Evolutionary conservation across 192 early-diverging fungal genomes (phyloP), one percentile per base, ranked within the genome.

Genomic region (Coemansia guatemalensis): DNA sequence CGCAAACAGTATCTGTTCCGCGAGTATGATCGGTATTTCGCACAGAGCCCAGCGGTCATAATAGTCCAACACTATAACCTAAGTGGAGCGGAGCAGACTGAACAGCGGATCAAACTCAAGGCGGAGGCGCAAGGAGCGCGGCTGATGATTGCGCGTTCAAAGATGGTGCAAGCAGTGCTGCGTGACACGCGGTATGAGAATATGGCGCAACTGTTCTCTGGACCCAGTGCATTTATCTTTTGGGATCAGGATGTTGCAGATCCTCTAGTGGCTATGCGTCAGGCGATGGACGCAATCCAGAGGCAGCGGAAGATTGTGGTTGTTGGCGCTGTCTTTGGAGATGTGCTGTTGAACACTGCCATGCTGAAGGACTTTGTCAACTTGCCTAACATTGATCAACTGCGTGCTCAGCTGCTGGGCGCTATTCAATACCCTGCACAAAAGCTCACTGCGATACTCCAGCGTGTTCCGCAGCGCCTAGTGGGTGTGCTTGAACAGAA

Each of bases 11-110:
- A 67, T 30, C 59, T 83, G 23, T 78, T 83, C 24, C 27, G 32
- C n/a, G 67, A 71, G 23, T 83, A 83, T 33, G 82, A 83, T 33
- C 24, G 41, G 44, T 66, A 75, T 23, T 67, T 83, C 14, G 56
- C 48, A 8, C 21, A 25, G 3, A 68, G 68, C 25, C 73, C 73
- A 0, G 62, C 64, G 0, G 49, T 75, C 25, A 24, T 83, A 2
- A 48, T 83, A 4, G 17, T 79, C 8, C 82, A 83, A 58, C 73
- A 79, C 59, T 58, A 83, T 53, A 83, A 83, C 49, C 64, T 83
- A 27, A 67, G 56, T 5, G 82, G 70, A 4, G 12, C 55, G 3
- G 82, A 83, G 53, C 67, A 66, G 30, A 59, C 67, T n/a, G 66
- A 66, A 20, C 55, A 67, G 48, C 59, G 76, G 1, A 65, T 61